Percentiles rank a stretch among this genome's conserved stretches.
These are phyloP conservation scores for Rhododendron vialii DNA, from an alignment of 148 eudicot species.

Conservation along the genomic window DNA sequence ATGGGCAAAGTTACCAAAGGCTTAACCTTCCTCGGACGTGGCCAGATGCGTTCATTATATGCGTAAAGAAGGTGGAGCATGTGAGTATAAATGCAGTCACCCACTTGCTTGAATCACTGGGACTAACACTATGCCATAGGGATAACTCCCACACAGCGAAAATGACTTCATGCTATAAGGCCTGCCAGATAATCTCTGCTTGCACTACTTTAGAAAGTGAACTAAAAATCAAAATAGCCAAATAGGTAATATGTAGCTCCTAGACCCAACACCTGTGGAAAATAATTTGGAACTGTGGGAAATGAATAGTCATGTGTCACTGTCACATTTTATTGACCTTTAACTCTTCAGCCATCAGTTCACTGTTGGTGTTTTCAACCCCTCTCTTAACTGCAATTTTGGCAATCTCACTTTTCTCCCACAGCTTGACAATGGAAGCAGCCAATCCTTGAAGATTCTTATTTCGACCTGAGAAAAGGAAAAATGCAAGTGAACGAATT, in stretches of 20 bases:
- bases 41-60: neutral
- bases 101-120: neutral
- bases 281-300: neutral
- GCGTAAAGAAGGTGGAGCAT: neutral
- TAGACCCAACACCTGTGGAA: neutral
- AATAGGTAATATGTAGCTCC: neutral
- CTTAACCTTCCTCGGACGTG: neutral
- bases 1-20: neutral
- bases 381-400: constrained; percentile 94
- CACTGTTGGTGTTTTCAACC: constrained; percentile 80
- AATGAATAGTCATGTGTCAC: neutral
- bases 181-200: neutral
- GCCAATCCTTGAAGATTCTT: constrained; percentile 88
- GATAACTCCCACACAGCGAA: neutral
- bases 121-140: neutral
- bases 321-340: constrained; percentile 49
- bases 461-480: constrained; percentile 66
- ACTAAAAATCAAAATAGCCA: neutral
- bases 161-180: neutral
- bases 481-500: constrained; percentile 4
- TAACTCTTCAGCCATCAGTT: constrained; percentile 89
- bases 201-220: neutral
- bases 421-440: constrained; percentile 79
- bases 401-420: constrained; percentile 98
- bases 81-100: neutral